Evolutionary conservation across 371 early-diverging fungal genomes (phyloP).

Genomic region (Mucor saturninus): DNA sequence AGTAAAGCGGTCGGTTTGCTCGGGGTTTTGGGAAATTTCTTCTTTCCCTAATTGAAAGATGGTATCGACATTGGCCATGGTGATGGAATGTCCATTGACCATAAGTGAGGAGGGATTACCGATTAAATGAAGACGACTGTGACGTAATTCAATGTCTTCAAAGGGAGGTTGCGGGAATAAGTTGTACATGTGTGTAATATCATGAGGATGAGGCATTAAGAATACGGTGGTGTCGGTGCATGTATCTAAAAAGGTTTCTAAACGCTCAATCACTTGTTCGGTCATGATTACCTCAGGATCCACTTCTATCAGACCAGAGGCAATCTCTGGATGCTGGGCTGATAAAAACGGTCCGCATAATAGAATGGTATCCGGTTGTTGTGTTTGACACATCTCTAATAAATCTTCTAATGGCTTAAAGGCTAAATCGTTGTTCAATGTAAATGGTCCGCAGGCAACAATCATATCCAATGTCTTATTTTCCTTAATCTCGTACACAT

Average conservation of each 20-base stretch:
- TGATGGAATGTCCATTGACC: conserved; percentile 81
- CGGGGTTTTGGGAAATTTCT: conserved; percentile 60
- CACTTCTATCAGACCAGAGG: conserved; percentile 57
- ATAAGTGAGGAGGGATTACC: conserved; percentile 85
- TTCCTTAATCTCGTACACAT: conserved; percentile 28
- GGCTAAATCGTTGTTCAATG: conserved; percentile 71
- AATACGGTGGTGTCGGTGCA: conserved; percentile 57
- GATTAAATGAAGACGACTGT: conserved; percentile 52
- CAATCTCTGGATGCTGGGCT: conserved; percentile 66
- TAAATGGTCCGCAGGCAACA: conserved; percentile 86
- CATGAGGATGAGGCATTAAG: conserved; percentile 78
- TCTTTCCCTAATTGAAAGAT: conserved; percentile 68
- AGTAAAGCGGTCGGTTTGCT: conserved; percentile 62
- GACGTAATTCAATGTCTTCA: conserved; percentile 26
- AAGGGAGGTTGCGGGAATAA: conserved; percentile 88
- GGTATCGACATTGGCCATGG: conserved; percentile 74
- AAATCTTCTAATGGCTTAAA: conserved; percentile 83
- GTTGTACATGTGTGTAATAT: conserved; percentile 70
- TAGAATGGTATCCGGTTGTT: conserved; percentile 79
- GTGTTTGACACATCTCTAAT: conserved; percentile 55
- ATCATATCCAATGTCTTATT: conserved; percentile 67
- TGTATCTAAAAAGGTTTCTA: conserved; percentile 47
- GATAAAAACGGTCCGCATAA: conserved; percentile 90
- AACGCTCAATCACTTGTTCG: conserved; percentile 53
- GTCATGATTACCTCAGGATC: conserved; percentile 72